These are phyloP conservation scores for Chaetothyriales sp. DNA, from an alignment of 2,329 filamentous ascomycete species.

Conservation along the genomic window DNA sequence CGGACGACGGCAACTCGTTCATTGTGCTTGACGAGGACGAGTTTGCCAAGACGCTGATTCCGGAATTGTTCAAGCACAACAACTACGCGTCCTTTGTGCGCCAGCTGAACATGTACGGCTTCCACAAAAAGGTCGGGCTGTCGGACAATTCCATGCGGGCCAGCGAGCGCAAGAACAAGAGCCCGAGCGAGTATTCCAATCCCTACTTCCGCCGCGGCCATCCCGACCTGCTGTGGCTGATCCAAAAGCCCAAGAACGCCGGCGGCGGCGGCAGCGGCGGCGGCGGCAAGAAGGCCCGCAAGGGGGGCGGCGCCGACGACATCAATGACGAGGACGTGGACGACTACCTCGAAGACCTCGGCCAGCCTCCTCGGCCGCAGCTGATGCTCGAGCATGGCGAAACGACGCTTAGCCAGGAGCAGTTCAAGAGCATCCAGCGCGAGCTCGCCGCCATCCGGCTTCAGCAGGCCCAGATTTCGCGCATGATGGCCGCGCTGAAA, in stretches of 20 bases:
- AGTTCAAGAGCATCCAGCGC: slow-evolving; percentile 61
- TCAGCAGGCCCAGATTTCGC: slow-evolving; percentile 75
- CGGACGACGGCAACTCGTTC: slow-evolving; percentile 89
- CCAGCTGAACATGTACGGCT: slow-evolving; percentile 54
- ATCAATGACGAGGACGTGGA: slow-evolving; percentile 60
- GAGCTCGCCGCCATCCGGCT: slow-evolving; percentile 72
- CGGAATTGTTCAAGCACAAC: slow-evolving; percentile 66
- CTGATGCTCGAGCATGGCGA: slow-evolving; percentile 27
- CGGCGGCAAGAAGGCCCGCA: slow-evolving; percentile 33
- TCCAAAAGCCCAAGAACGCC: slow-evolving; percentile 82
- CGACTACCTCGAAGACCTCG: slow-evolving; percentile 32
- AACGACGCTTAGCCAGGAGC: slow-evolving; percentile 48
- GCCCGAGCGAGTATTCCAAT: slow-evolving; percentile 95
- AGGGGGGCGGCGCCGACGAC: slow-evolving; percentile 44
- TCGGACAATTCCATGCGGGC: slow-evolving; percentile 97
- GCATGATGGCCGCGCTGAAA: slow-evolving; percentile 64
- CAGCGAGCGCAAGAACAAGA: slow-evolving; percentile 93
- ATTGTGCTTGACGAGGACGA: slow-evolving; percentile 93
- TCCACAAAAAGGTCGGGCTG: slow-evolving; percentile 62
- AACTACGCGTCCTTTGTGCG: slow-evolving; percentile 67
- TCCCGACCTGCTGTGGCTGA: slow-evolving; percentile 86
- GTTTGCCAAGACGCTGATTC: slow-evolving; percentile 60
- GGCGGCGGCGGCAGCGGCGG: slow-evolving; percentile 47
- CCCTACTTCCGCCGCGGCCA: slow-evolving; percentile 89
- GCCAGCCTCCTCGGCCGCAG: slow-evolving; percentile 22